A percentile compares a stretch with the other conserved stretches of the same genome.
phyloP scores from a whole-genome alignment of 306 rosid species.

The Morella rubra region DNA sequence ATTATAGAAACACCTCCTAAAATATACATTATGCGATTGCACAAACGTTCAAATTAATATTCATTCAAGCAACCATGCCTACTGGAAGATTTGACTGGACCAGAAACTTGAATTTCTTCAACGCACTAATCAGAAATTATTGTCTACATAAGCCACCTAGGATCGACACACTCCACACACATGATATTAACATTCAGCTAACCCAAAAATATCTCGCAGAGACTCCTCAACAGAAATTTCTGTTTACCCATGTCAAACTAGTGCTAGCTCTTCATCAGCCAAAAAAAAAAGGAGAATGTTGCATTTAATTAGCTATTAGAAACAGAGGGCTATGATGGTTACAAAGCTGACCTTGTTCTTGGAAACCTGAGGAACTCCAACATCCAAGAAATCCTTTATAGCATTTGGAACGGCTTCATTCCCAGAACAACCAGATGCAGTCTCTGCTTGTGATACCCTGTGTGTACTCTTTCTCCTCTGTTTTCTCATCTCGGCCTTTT shows the following conservation, averaged over 20 bases:
- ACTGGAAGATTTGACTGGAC: not conserved
- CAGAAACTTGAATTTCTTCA: not conserved
- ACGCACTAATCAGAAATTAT: not conserved
- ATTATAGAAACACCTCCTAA: not conserved
- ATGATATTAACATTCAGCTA: not conserved
- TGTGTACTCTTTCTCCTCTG: conserved; percentile 65
- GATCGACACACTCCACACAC: not conserved
- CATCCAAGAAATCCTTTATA: conserved; percentile 41
- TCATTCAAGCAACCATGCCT: not conserved
- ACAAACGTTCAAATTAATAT: not conserved
- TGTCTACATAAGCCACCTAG: not conserved
- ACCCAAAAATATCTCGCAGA: not conserved
- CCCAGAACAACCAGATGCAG: conserved; percentile 39
- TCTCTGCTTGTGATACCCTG: conserved; percentile 38
- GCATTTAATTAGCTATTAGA: not conserved
- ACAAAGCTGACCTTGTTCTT: conserved; percentile 51
- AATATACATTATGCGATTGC: no score
- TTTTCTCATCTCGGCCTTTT: conserved; percentile 54
- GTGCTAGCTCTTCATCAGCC: not conserved
- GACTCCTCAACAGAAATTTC: not conserved
- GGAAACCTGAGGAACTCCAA: conserved; percentile 34
- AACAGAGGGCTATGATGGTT: not conserved
- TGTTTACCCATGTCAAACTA: not conserved
- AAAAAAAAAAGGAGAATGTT: not conserved
- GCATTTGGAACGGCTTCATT: conserved; percentile 39